Evolutionary conservation across 768 basidiomycete genomes (phyloP), one percentile per base, ranked within the genome.

Genomic region (Rhodosporidiobolus sp.): DNA sequence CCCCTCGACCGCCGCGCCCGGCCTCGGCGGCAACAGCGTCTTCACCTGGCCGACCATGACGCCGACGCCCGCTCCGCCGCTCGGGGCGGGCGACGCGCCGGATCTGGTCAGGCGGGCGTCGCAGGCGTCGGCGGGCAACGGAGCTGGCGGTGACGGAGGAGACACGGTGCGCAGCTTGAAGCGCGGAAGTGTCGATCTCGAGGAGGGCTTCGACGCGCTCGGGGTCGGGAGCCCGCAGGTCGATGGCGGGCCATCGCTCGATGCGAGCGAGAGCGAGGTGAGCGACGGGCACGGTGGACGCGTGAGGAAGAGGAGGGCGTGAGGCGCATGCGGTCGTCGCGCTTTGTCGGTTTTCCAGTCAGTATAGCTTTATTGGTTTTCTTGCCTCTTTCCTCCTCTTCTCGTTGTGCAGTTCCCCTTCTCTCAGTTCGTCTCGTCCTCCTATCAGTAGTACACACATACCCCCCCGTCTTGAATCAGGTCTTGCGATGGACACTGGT

Each of bases 61-160:
- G 34, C 54, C 45, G 34, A 35, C 35, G 7, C 67, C 67, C 20
- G 67, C 72, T 3, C 72, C 72, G 14, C 35, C 45, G 55, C 57
- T 70, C 30, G 63, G 62, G 5, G 61, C 34, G 20, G 53, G 12
- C 8, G 73, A 69, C 4, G 68, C 54, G 24, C 60, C 65, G 3
- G 68, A 62, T 20, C 30, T 70, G 35, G 32, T 67, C 8, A 48
- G 56, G 14, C 54, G 26, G 19, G 43, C 11, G 20, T 26, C 14
- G 52, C 50, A 22, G 9, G 30, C 50, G 22, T 26, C 17, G 46
- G 43, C 17, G 46, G 43, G 35, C 49, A n/a, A 22, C 34, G 49
- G 62, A 45, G 38, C 28, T 53, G 20, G 61, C 32, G 19, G 17
- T 16, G 30, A 26, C 14, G 67, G 28, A 6, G 45, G 30, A 14